Conservation (phyloP, 108 stramenopile species). For the Stephanodiscus triporus region DNA sequence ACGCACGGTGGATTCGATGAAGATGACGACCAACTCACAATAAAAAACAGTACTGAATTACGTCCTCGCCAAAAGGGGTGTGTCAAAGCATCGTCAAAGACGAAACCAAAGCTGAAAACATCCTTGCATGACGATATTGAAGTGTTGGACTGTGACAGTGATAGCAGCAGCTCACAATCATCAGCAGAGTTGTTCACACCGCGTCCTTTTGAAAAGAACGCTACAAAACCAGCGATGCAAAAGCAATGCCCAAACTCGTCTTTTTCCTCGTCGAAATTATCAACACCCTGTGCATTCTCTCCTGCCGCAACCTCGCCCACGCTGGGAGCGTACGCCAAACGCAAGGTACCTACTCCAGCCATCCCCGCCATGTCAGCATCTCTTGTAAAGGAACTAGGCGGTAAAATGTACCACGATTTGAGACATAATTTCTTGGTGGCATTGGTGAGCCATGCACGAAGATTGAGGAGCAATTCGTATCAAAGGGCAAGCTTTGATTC, state of each 20-base stretch:
- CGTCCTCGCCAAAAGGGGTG: background rate
- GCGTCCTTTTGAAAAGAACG: constrained; percentile 17
- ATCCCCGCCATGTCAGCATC: constrained; percentile 47
- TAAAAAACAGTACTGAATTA: background rate
- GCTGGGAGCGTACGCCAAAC: constrained; percentile 37
- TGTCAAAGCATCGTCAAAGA: background rate
- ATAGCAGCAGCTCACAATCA: constrained; percentile 6
- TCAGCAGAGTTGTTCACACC: constrained; percentile 26
- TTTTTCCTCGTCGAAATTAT: constrained; percentile 24
- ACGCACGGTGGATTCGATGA: background rate
- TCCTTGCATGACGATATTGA: constrained; percentile 6
- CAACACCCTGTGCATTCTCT: constrained; percentile 41
- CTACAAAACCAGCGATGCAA: background rate
- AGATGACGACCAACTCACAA: constrained; percentile 5
- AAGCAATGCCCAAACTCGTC: constrained; percentile 12
- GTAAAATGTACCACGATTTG: constrained; percentile 51
- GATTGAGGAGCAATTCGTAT: constrained; percentile 34
- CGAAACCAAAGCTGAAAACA: background rate
- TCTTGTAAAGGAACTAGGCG: constrained; percentile 50
- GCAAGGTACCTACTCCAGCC: constrained; percentile 45
- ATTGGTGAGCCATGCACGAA: constrained; percentile 42
- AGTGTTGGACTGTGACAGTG: constrained; percentile 18
- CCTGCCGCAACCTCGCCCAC: constrained; percentile 37
- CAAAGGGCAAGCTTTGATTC: constrained; percentile 45
- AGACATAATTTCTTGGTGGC: constrained; percentile 45